phyloP scores from a whole-genome alignment of 192 early-diverging fungal species.

The Entophlyctis luteolus region DNA sequence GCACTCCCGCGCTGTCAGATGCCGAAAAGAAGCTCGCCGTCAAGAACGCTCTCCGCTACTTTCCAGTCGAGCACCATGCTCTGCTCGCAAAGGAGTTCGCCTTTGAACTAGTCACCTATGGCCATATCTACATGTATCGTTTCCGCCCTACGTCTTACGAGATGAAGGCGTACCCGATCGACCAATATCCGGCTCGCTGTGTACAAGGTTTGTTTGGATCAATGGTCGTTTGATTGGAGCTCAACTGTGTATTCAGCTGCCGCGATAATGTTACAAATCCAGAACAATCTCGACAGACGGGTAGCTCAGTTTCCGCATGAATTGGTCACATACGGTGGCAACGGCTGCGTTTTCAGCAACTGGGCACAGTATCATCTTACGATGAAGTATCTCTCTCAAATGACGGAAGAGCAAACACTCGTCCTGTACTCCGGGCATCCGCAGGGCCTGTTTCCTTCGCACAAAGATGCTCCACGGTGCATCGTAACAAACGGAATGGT shows the following conservation, averaged over 20 bases:
- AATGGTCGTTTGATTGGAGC: not conserved
- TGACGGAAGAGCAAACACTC: slow-evolving; percentile 26
- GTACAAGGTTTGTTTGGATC: slow-evolving; percentile 1
- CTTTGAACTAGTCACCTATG: slow-evolving; percentile 9
- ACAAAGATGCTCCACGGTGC: slow-evolving; percentile 18
- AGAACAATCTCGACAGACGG: slow-evolving; percentile 22
- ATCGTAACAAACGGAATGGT: slow-evolving; percentile 30
- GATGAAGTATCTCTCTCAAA: slow-evolving; percentile 21
- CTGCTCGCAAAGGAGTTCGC: slow-evolving; percentile 19
- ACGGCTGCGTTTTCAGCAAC: slow-evolving; percentile 27
- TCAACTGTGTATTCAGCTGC: slow-evolving; percentile 3
- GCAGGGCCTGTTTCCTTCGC: slow-evolving; percentile 22
- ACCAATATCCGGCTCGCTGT: slow-evolving; percentile 15
- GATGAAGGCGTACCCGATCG: slow-evolving; percentile 28
- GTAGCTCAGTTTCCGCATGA: slow-evolving; percentile 28
- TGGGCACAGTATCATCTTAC: slow-evolving; percentile 29
- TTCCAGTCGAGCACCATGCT: slow-evolving; percentile 15
- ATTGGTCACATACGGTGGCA: slow-evolving; percentile 31
- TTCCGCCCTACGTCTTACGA: slow-evolving; percentile 21
- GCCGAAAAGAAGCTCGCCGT: slow-evolving; percentile 25
- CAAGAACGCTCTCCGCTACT: slow-evolving; percentile 24
- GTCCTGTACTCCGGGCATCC: slow-evolving; percentile 27
- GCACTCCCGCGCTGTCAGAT: slow-evolving; percentile 8
- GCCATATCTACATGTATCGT: slow-evolving; percentile 26
- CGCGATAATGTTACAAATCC: slow-evolving; percentile 23